phyloP scores from a whole-genome alignment of 2,329 filamentous ascomycete genomes.

The Penicillium sp. region DNA sequence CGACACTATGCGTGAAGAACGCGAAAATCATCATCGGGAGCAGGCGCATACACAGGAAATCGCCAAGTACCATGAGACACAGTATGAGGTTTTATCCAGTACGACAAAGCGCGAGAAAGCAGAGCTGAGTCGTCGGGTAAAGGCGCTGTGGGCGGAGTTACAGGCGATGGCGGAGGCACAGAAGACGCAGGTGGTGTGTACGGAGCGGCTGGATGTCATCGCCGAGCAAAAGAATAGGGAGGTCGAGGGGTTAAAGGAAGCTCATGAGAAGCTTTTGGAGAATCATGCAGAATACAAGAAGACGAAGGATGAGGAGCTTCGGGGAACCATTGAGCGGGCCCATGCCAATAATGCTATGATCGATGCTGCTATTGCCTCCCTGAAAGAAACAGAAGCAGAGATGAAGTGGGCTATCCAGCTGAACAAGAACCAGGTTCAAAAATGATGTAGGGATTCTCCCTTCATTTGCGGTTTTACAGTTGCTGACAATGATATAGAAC shows the following conservation, averaged over 20 bases:
- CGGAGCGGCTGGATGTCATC: slow-evolving; percentile 45
- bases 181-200: slow-evolving; percentile 36
- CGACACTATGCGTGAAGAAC: slow-evolving; percentile 40
- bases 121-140: slow-evolving; percentile 41
- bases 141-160: slow-evolving; percentile 38
- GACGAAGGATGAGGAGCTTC: slow-evolving; percentile 42
- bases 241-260: slow-evolving; percentile 40
- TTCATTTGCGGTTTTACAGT: neutral
- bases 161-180: slow-evolving; percentile 35
- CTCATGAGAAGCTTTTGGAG: slow-evolving; percentile 40
- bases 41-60: slow-evolving; percentile 40
- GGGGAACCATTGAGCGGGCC: slow-evolving; percentile 31
- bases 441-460: neutral
- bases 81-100: slow-evolving; percentile 46
- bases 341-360: slow-evolving; percentile 33
- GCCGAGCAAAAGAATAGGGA: slow-evolving; percentile 49
- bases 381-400: slow-evolving; percentile 43
- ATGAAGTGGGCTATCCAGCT: slow-evolving; percentile 53
- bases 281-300: slow-evolving; percentile 45
- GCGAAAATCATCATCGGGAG: slow-evolving; percentile 41
- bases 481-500: neutral
- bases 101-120: slow-evolving; percentile 42
- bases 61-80: slow-evolving; percentile 38
- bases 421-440: slow-evolving; percentile 34
- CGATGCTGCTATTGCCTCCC: slow-evolving; percentile 38